Evolutionary conservation across 1,284 basidiomycete species (phyloP).

Genomic region (Fomitopsis betulina): DNA sequence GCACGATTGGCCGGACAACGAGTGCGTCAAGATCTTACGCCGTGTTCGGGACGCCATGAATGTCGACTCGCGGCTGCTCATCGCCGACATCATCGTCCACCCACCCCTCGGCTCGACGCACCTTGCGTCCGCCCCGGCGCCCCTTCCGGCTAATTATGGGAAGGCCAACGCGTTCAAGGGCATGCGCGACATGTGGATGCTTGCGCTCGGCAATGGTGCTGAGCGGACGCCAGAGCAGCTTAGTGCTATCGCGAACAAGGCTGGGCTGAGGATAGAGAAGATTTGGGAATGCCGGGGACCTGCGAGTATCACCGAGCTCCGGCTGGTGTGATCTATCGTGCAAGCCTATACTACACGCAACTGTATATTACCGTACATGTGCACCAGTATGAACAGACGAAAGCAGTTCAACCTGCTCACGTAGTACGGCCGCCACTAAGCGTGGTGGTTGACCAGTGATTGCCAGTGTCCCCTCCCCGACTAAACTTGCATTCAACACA

Average conservation of each 20-base stretch:
- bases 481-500: too few relatives aligned
- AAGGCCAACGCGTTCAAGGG: conserved; percentile 1
- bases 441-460: too few relatives aligned
- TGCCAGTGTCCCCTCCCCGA: too few relatives aligned
- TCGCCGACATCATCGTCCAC: conserved; percentile 7
- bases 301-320: neutral
- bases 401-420: too few relatives aligned
- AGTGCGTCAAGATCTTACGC: conserved; percentile 8
- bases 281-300: conserved; percentile 9
- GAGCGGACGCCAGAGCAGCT: conserved; percentile 10
- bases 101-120: conserved; percentile 5
- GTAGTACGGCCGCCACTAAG: too few relatives aligned
- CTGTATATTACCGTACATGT: too few relatives aligned
- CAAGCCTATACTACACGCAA: too few relatives aligned
- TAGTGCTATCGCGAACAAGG: neutral
- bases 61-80: conserved; percentile 6
- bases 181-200: conserved; percentile 3
- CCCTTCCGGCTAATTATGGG: conserved; percentile 12
- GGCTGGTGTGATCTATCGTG: too few relatives aligned
- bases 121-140: conserved; percentile 3
- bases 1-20: conserved; percentile 6
- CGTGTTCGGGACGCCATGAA: conserved; percentile 5
- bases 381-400: too few relatives aligned
- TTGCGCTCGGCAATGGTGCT: conserved; percentile 5
- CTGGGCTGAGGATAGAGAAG: conserved; percentile 5